phyloP scores from a whole-genome alignment of 352 stramenopile genomes.

The Globisporangium radiosum region DNA sequence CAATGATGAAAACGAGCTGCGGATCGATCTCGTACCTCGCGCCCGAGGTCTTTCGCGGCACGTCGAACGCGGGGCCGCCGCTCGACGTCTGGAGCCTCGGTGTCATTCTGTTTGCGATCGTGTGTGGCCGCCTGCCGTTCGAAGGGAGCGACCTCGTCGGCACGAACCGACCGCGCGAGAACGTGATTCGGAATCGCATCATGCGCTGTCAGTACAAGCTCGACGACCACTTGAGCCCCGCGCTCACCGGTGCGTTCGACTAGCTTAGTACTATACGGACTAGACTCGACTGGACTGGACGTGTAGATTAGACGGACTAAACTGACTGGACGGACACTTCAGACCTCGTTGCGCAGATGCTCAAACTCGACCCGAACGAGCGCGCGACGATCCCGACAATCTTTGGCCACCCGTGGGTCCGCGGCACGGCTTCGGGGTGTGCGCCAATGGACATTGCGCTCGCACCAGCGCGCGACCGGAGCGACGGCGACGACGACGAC shows the following conservation, averaged over 20 bases:
- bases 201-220: conserved; percentile 84
- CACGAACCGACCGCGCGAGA: conserved; percentile 67
- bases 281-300: background rate
- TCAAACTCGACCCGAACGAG: conserved; percentile 76
- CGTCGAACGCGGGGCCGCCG: conserved; percentile 73
- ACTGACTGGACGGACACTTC: no score
- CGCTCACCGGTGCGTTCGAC: conserved; percentile 28
- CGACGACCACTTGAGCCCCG: conserved; percentile 61
- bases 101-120: conserved; percentile 82
- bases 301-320: background rate
- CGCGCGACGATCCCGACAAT: conserved; percentile 80
- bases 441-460: conserved; percentile 18
- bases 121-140: conserved; percentile 79
- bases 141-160: conserved; percentile 74
- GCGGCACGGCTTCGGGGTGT: conserved; percentile 30
- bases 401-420: conserved; percentile 81
- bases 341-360: conserved; percentile 75
- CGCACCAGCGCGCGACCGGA: conserved; percentile 13
- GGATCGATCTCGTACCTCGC: conserved; percentile 84
- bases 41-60: conserved; percentile 82
- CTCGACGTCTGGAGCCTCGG: conserved; percentile 89
- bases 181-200: conserved; percentile 82
- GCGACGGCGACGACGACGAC: conserved; percentile 25
- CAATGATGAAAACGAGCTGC: conserved; percentile 85
- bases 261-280: background rate